Conservation (phyloP, 768 basidiomycete genomes). For the Hortiboletus campestris region DNA sequence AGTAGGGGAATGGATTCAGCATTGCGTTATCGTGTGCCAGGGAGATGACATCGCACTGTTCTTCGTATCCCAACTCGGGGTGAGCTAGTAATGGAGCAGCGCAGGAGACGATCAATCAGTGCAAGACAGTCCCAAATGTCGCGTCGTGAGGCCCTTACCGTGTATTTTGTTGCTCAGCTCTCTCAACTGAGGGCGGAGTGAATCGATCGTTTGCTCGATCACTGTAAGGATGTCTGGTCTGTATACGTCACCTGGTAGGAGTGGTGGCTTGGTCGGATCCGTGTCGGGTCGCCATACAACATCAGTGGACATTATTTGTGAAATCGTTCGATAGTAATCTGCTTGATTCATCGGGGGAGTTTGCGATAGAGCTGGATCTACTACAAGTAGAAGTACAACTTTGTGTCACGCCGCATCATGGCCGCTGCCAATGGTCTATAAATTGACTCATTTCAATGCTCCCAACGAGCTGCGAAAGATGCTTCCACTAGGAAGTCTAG, state of each 20-base stretch:
- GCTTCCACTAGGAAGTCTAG: no score
- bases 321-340: background rate
- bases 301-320: slow-evolving; percentile 16
- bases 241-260: slow-evolving; percentile 38
- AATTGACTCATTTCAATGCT: no score
- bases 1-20: background rate
- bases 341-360: background rate
- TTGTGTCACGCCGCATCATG: no score
- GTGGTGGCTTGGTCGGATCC: slow-evolving; percentile 22
- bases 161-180: slow-evolving; percentile 72
- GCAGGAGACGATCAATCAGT: background rate
- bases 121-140: background rate
- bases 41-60: slow-evolving; percentile 44
- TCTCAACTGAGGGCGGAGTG: slow-evolving; percentile 54
- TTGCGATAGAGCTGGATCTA: no score
- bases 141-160: slow-evolving; percentile 34
- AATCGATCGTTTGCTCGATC: slow-evolving; percentile 55
- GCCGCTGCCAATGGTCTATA: no score
- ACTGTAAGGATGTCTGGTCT: slow-evolving; percentile 58
- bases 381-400: no score
- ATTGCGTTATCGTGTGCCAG: background rate
- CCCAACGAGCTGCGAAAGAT: no score
- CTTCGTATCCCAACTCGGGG: slow-evolving; percentile 69
- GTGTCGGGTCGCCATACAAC: slow-evolving; percentile 43
- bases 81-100: slow-evolving; percentile 45